Evolutionary conservation across 164 flowering plant genomes (phyloP), one percentile per base, ranked within the genome.

Genomic region (Amborella trichopoda): DNA sequence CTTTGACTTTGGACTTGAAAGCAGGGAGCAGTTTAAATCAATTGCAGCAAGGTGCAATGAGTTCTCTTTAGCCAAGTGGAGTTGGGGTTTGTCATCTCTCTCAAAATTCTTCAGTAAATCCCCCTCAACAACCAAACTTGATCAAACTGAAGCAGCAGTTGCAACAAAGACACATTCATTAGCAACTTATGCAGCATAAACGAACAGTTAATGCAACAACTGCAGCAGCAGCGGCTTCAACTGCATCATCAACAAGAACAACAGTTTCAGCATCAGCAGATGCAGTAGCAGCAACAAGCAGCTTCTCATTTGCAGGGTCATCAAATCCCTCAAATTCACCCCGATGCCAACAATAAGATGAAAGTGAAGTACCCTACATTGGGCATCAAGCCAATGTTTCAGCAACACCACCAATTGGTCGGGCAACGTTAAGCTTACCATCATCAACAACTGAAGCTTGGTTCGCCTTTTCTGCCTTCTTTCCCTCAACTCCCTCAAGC

Each of bases 401-500:
- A 75, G 52, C 40, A 37, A 20, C 40, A 5, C 5, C 78, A 77
- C 44, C 78, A 65, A 21, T 37, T 64, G 3, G 61, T 69, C 41
- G 66, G 70, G 17, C 83, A 74, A 66, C 81, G 80, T 8, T 22
- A 74, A 12, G 44, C 65, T 27, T 69, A 71, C n/a, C n/a, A n/a
- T n/a, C n/a, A n/a, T 62, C 88, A 70, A 52, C 88, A 63, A 55
- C 28, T 75, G 40, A 91, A 83, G 63, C n/a, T 77, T 13, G 89
- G 87, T 36, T 26, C 68, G 45, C 42, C 78, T 23, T 73, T 74
- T 60, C 67, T 86, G 41, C 68, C 69, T 32, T 71, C 91, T 26
- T 73, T 94, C 23, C 91, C 90, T 23, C 97, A 81, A 58, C 53
- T 83, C 52, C 58, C 75, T 44, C 96, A n/a, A n/a, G n/a, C n/a